A percentile compares a stretch with the other conserved stretches of the same genome.
These are phyloP conservation scores for Leccinellum luteum DNA, from an alignment of 768 basidiomycete genomes.

Conservation along the genomic window DNA sequence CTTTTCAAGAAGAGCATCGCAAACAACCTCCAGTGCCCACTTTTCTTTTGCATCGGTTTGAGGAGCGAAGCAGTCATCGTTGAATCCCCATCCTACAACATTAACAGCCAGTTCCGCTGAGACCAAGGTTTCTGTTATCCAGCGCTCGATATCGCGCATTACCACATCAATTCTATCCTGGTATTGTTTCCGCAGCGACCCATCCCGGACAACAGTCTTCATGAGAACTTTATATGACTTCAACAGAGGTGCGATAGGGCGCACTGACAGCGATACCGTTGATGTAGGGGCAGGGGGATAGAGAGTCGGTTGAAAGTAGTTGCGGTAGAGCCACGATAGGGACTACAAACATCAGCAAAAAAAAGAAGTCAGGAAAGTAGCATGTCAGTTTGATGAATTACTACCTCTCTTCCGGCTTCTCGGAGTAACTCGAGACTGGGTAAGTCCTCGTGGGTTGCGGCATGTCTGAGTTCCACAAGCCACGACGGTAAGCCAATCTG, in stretches of 20 bases:
- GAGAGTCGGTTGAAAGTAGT: constrained; percentile 81
- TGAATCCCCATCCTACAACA: constrained; percentile 44
- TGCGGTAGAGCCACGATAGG: constrained; percentile 76
- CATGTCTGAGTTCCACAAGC: constrained; percentile 92
- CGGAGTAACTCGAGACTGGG: constrained; percentile 79
- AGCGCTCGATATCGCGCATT: constrained; percentile 68
- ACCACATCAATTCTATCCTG: constrained; percentile 48
- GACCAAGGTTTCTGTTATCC: constrained; percentile 73
- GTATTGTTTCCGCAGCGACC: constrained; percentile 51
- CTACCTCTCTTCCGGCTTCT: constrained; percentile 72
- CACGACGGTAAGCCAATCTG: constrained; percentile 84
- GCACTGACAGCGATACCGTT: constrained; percentile 36
- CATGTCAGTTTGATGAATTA: neutral
- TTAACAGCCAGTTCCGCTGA: constrained; percentile 51
- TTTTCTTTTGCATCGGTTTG: constrained; percentile 54
- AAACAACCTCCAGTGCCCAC: constrained; percentile 68
- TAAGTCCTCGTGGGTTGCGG: constrained; percentile 93
- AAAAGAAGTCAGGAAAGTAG: constrained; percentile 2
- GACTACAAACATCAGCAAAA: constrained; percentile 46
- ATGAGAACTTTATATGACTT: constrained; percentile 69
- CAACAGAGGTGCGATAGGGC: constrained; percentile 65
- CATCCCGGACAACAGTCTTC: constrained; percentile 63
- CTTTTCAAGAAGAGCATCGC: constrained; percentile 61
- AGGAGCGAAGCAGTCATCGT: constrained; percentile 28
- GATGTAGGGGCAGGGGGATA: constrained; percentile 45